Evolutionary conservation across 2,329 filamentous ascomycete genomes (phyloP).

Genomic region (Hysterium pulicare): DNA sequence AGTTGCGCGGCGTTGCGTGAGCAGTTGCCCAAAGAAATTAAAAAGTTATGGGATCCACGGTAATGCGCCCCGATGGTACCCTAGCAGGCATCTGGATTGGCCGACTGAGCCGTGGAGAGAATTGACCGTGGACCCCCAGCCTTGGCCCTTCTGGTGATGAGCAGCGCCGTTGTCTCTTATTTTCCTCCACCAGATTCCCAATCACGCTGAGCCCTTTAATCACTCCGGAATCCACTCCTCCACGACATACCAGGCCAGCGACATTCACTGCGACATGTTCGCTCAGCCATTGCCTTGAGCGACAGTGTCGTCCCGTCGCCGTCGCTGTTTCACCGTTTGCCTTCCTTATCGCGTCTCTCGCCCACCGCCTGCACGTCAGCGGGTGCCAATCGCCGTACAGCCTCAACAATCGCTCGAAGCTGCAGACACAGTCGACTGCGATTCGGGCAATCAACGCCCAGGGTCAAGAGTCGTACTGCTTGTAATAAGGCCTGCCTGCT

Average conservation of each 20-base stretch:
- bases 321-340: slow-evolving; percentile 25
- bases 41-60: slow-evolving; percentile 6
- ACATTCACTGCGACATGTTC: slow-evolving; percentile 14
- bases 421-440: slow-evolving; percentile 14
- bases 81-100: slow-evolving; percentile 11
- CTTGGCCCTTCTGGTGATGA: slow-evolving; percentile 11
- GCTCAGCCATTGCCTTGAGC: slow-evolving; percentile 17
- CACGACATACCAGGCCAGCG: background rate
- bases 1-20: slow-evolving; percentile 4
- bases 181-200: slow-evolving; percentile 4
- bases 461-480: slow-evolving; percentile 17
- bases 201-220: slow-evolving; percentile 3
- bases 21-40: slow-evolving; percentile 15
- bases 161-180: slow-evolving; percentile 10
- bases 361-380: slow-evolving; percentile 25
- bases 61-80: slow-evolving; percentile 11
- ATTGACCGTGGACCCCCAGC: slow-evolving; percentile 10
- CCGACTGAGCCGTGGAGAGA: slow-evolving; percentile 9
- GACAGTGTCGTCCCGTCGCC: slow-evolving; percentile 23
- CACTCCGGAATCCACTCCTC: background rate
- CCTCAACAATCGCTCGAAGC: slow-evolving; percentile 21
- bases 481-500: slow-evolving; percentile 12
- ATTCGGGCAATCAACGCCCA: slow-evolving; percentile 13
- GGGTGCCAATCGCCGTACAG: slow-evolving; percentile 26
- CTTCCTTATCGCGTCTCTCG: slow-evolving; percentile 34